A percentile compares a stretch with the other conserved stretches of the same genome.
These are phyloP conservation scores for Musa acuminata DNA, from an alignment of 176 grass and related monocot genomes.

Conservation along the genomic window DNA sequence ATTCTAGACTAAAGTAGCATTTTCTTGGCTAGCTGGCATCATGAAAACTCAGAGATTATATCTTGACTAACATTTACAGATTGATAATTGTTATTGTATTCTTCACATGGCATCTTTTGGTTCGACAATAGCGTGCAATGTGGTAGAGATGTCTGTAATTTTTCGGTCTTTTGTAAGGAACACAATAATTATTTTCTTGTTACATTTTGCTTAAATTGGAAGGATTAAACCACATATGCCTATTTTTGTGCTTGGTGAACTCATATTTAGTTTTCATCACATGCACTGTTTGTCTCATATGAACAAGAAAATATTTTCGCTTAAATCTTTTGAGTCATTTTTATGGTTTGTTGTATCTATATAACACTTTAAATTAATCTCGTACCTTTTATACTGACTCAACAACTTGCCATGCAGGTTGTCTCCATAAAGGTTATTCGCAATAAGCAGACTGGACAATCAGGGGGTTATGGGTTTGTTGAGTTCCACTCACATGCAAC, in stretches of 20 bases:
- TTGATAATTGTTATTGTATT: no score
- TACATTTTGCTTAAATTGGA: not conserved
- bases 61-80: no score
- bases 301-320: not conserved
- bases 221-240: not conserved
- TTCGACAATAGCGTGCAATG: not conserved
- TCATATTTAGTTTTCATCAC: not conserved
- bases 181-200: not conserved
- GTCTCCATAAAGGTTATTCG: conserved; percentile 17
- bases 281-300: not conserved
- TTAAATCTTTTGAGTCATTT: not conserved
- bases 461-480: conserved; percentile 15
- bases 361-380: not conserved
- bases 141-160: not conserved
- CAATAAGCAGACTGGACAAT: conserved; percentile 20
- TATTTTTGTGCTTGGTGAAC: not conserved
- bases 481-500: conserved; percentile 18
- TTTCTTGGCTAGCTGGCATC: no score
- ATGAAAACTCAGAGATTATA: no score
- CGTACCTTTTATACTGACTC: not conserved
- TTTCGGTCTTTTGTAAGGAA: not conserved
- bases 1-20: no score
- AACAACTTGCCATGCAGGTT: not conserved
- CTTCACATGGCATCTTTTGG: no score
- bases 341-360: not conserved